Percentiles rank a stretch among this genome's conserved stretches.
Evolutionary conservation across 2,329 filamentous ascomycete genomes (phyloP).

Genomic region (Stylonectria norvegica): DNA sequence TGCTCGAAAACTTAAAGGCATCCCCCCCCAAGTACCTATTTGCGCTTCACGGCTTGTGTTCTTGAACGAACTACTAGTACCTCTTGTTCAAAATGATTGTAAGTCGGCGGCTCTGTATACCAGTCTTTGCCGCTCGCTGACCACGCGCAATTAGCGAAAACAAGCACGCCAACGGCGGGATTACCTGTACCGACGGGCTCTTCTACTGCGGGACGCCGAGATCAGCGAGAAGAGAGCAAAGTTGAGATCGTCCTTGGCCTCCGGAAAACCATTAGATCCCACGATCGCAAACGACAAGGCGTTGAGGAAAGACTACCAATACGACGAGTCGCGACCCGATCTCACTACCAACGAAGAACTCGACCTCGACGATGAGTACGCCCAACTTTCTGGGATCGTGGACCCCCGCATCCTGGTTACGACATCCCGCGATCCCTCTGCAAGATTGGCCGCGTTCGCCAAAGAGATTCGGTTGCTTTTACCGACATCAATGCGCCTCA

Average conservation of each 20-base stretch:
- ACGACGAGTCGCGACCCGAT: constrained; percentile 78
- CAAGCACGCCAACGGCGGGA: constrained; percentile 41
- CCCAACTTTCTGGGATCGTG: constrained; percentile 82
- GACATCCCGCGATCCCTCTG: constrained; percentile 83
- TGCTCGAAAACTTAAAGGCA: constrained; percentile 6
- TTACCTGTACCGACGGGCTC: constrained; percentile 82
- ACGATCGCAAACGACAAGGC: constrained; percentile 81
- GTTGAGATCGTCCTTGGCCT: constrained; percentile 79
- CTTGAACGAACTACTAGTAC: too few relatives aligned
- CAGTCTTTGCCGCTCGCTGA: too few relatives aligned
- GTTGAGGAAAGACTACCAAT: constrained; percentile 84
- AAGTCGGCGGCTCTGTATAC: constrained; percentile 15
- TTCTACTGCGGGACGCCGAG: constrained; percentile 85
- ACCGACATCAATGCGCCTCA: constrained; percentile 82
- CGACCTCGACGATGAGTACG: constrained; percentile 85
- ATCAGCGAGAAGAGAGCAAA: constrained; percentile 89
- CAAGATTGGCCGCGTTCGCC: constrained; percentile 80
- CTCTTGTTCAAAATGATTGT: constrained; percentile 30
- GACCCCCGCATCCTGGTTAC: constrained; percentile 88
- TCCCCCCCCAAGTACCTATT: too few relatives aligned
- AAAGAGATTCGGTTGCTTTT: constrained; percentile 85
- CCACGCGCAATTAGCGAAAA: constrained; percentile 42
- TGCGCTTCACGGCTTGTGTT: too few relatives aligned
- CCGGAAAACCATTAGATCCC: constrained; percentile 80
- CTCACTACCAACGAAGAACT: constrained; percentile 64